A percentile compares a stretch with the other conserved stretches of the same genome.
Evolutionary conservation across 1,139 yeast species (phyloP).

Genomic region (Suhomyces atakaporum): DNA sequence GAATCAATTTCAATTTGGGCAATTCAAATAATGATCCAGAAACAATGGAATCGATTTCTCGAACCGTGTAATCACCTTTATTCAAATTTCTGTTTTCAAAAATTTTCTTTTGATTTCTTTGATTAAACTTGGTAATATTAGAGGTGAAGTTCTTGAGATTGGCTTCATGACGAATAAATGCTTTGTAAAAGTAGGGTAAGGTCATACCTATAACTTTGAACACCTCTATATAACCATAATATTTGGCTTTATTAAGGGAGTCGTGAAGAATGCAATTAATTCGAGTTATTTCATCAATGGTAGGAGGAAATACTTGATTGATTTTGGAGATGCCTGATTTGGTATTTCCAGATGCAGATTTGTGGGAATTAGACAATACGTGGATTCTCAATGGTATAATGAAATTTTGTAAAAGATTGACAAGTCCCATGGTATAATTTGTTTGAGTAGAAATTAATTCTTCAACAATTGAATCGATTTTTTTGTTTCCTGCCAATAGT

Average conservation of each 20-base stretch:
- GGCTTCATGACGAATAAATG: slow-evolving; percentile 91
- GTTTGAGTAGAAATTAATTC: slow-evolving; percentile 75
- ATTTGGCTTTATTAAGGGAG: slow-evolving; percentile 64
- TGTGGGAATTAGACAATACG: slow-evolving; percentile 43
- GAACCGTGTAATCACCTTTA: slow-evolving; percentile 47
- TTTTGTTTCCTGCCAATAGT: slow-evolving; percentile 18
- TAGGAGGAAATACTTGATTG: slow-evolving; percentile 86
- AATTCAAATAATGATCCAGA: slow-evolving; percentile 68
- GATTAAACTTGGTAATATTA: slow-evolving; percentile 47
- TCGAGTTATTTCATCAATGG: slow-evolving; percentile 89
- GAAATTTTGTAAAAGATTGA: slow-evolving; percentile 73
- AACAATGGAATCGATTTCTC: slow-evolving; percentile 67
- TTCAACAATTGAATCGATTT: slow-evolving; percentile 51
- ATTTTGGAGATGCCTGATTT: slow-evolving; percentile 61
- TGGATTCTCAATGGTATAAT: slow-evolving; percentile 76
- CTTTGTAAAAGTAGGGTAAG: slow-evolving; percentile 87
- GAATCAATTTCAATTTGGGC: slow-evolving; percentile 65
- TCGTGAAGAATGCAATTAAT: slow-evolving; percentile 83
- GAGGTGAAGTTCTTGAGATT: slow-evolving; percentile 43
- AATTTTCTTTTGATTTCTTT: slow-evolving; percentile 48
- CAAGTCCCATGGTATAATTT: slow-evolving; percentile 68
- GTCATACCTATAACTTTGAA: slow-evolving; percentile 77
- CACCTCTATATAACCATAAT: slow-evolving; percentile 71
- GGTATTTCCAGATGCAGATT: slow-evolving; percentile 18
- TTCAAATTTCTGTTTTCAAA: slow-evolving; percentile 40